Evolutionary conservation across 2,329 filamentous ascomycete genomes (phyloP), one percentile per base, ranked within the genome.

Genomic region (Lecanicillium sp.): DNA sequence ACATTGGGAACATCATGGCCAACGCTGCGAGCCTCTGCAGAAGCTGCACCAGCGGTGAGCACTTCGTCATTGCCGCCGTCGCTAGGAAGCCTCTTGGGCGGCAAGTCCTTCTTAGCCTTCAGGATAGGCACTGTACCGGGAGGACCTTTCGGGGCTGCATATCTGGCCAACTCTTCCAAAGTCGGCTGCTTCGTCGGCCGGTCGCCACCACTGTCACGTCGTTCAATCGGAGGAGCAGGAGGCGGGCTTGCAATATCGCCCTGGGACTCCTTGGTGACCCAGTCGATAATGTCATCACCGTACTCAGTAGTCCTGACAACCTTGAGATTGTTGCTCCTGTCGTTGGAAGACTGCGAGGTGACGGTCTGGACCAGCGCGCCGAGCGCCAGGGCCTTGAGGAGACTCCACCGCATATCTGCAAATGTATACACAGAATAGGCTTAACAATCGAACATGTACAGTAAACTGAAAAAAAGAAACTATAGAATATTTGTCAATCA

Each of bases 71-170:
- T n/a, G 36, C 34, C 38, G 20, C 8, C 20, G 18, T 32, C 5
- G 11, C 27, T 30, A 4, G 44, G 45, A n/a, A 43, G 40, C 35
- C 36, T 36, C 36, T 46, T 48, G 30, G 34, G 20, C 14, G 43
- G 43, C 15, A 33, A 16, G 5, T 33, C 15, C 39, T 27, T 19
- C 11, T 31, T 42, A 33, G 44, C 33, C 33, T 40, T 44, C 20
- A 44, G 38, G 27, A 46, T 43, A 28, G 45, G 45, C 27, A 47
- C 45, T 12, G 45, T 40, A 17, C 45, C 45, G 4, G 16, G 34
- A 19, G 45, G 45, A 8, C 45, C 43, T 3, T 15, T 20, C 5
- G 29, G 6, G 12, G 17, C 33, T n/a, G 29, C 18, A 16, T 29
- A 35, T 19, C 18, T 6, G 13, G 29, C 11, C 16, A 30, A 38